These are phyloP conservation scores for Piloderma croceum DNA, from an alignment of 768 basidiomycete species.

Conservation along the genomic window DNA sequence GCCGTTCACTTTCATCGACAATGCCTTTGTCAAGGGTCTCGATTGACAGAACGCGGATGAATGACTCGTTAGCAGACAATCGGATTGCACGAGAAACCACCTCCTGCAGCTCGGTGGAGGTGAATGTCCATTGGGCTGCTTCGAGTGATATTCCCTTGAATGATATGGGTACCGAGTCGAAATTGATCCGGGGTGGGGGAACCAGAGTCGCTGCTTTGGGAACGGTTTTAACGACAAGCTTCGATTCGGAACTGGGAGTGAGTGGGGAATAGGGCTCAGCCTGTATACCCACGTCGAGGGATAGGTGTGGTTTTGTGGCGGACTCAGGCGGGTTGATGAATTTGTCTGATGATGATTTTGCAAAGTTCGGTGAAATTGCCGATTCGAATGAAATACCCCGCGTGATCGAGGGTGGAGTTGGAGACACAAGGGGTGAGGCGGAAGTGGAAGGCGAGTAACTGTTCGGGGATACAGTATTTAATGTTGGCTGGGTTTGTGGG, in stretches of 20 bases:
- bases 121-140: slow-evolving; percentile 60
- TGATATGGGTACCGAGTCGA: slow-evolving; percentile 50
- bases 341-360: too few species aligned
- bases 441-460: too few species aligned
- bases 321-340: too few species aligned
- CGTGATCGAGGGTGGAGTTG: too few species aligned
- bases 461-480: too few species aligned
- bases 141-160: slow-evolving; percentile 70
- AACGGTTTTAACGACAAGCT: slow-evolving; percentile 5
- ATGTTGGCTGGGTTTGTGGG: too few species aligned
- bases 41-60: slow-evolving; percentile 61
- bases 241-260: slow-evolving; percentile 8
- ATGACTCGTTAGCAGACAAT: slow-evolving; percentile 60
- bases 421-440: too few species aligned
- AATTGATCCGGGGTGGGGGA: slow-evolving; percentile 47
- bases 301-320: too few species aligned
- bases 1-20: slow-evolving; percentile 52
- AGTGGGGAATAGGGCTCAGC: too few species aligned
- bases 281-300: too few species aligned
- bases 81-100: slow-evolving; percentile 71
- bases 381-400: too few species aligned
- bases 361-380: too few species aligned
- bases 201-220: slow-evolving; percentile 29
- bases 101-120: slow-evolving; percentile 53
- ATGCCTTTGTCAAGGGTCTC: slow-evolving; percentile 57